A percentile compares a stretch with the other conserved stretches of the same genome.
Evolutionary conservation across 345 rosid genomes (phyloP).

Genomic region (Eucalyptus brandiana): DNA sequence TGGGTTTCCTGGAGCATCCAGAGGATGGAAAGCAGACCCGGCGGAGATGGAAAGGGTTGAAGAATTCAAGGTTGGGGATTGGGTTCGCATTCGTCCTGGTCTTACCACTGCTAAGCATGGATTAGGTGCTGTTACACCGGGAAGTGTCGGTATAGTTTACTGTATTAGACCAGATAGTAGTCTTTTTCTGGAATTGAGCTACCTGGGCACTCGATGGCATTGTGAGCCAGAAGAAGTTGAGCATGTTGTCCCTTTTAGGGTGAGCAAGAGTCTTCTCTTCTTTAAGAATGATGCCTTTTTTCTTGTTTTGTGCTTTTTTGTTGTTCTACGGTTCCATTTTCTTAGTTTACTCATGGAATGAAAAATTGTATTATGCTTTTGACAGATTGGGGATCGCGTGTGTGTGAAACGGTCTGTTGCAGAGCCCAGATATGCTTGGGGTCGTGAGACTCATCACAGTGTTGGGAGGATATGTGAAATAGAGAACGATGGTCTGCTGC

Average conservation of each 20-base stretch:
- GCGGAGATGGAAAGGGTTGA: constrained; percentile 99
- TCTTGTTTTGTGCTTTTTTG: background rate
- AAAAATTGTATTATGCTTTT: background rate
- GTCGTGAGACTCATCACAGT: constrained; percentile 99
- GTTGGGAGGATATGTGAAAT: constrained; percentile 88
- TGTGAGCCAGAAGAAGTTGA: constrained; percentile 99
- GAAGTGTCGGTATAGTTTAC: constrained; percentile 92
- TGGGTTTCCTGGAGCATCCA: constrained; percentile 99
- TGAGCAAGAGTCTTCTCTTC: constrained; percentile 9
- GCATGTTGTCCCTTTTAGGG: constrained; percentile 82
- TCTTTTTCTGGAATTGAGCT: constrained; percentile 78
- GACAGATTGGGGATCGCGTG: constrained; percentile 82
- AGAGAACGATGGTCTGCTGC: constrained; percentile 90
- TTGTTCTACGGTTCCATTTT: background rate
- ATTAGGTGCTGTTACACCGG: constrained; percentile 85
- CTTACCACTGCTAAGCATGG: constrained; percentile 94
- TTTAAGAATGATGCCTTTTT: background rate
- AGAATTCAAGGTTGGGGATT: constrained; percentile 98
- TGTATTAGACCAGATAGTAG: constrained; percentile 96
- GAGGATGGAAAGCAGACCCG: constrained; percentile 99
- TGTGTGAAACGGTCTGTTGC: constrained; percentile 98
- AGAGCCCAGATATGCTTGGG: constrained; percentile 99
- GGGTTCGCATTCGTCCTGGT: constrained; percentile 95
- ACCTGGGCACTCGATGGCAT: constrained; percentile 84
- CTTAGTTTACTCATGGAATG: background rate